Percentiles rank a stretch among this genome's conserved stretches.
phyloP scores from a whole-genome alignment of 2,329 filamentous ascomycete species.

The Leptosphaerulina australis region DNA sequence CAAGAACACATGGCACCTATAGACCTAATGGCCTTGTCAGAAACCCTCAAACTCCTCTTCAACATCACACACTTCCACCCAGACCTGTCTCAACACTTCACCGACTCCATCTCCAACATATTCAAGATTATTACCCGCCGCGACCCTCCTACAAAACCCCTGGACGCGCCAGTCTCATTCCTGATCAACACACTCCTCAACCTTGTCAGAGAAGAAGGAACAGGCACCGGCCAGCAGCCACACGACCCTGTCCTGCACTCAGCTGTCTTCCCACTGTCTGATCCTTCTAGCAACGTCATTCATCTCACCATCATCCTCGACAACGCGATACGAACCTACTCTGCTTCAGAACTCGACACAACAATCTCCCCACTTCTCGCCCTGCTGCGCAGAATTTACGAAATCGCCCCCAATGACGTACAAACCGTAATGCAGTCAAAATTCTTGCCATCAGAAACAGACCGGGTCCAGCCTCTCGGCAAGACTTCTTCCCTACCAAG shows the following conservation, averaged over 20 bases:
- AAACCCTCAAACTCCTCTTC: constrained; percentile 87
- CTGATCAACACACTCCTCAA: constrained; percentile 84
- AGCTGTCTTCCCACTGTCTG: constrained; percentile 70
- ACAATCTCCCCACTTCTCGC: constrained; percentile 75
- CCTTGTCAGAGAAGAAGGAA: constrained; percentile 68
- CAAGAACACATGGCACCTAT: constrained; percentile 59
- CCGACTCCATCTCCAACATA: constrained; percentile 70
- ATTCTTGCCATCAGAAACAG: constrained; percentile 77
- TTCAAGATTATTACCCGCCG: constrained; percentile 70
- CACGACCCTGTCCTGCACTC: constrained; percentile 52
- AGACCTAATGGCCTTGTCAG: constrained; percentile 78
- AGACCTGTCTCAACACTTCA: constrained; percentile 66
- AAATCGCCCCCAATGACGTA: constrained; percentile 67
- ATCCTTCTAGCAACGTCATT: constrained; percentile 65
- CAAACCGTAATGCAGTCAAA: constrained; percentile 66
- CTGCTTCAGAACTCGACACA: constrained; percentile 73
- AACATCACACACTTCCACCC: constrained; percentile 81
- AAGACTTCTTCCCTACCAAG: constrained; percentile 75
- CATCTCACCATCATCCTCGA: constrained; percentile 74
- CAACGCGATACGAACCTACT: constrained; percentile 66
- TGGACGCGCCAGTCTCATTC: constrained; percentile 73
- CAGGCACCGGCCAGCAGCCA: constrained; percentile 37
- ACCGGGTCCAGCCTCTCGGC: constrained; percentile 79
- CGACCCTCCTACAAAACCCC: constrained; percentile 65
- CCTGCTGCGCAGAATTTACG: constrained; percentile 73